Evolutionary conservation across 768 basidiomycete genomes (phyloP).

Genomic region (Termitomyces sp.): DNA sequence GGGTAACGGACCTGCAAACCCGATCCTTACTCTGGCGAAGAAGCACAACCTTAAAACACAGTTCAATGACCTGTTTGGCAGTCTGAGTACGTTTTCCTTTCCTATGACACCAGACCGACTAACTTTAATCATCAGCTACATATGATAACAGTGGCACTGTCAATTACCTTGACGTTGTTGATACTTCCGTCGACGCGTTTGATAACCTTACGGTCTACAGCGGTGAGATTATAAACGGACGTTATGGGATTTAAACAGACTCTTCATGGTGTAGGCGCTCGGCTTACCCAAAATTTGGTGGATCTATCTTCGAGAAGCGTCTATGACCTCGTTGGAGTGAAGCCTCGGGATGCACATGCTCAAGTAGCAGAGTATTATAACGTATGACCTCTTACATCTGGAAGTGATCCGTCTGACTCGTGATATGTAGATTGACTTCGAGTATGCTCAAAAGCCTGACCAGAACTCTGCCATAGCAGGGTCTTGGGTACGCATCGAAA

Average conservation of each 20-base stretch:
- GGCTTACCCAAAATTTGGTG: conserved; percentile 40
- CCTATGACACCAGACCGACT: neutral
- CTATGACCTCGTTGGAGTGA: conserved; percentile 44
- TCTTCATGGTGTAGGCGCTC: conserved; percentile 28
- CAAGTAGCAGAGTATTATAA: conserved; percentile 54
- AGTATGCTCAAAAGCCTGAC: conserved; percentile 57
- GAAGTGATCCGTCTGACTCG: neutral
- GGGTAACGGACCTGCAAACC: conserved; percentile 47
- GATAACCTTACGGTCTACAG: conserved; percentile 34
- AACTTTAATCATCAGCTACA: conserved; percentile 33
- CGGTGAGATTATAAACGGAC: conserved; percentile 25
- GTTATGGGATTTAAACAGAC: neutral
- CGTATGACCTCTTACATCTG: conserved; percentile 16
- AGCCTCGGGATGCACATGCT: conserved; percentile 38
- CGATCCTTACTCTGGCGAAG: conserved; percentile 50
- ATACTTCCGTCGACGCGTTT: conserved; percentile 34
- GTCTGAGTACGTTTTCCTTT: conserved; percentile 30
- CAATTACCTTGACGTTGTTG: conserved; percentile 42
- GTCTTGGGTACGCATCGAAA: conserved; percentile 41
- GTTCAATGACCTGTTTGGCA: conserved; percentile 37
- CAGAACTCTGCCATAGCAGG: conserved; percentile 61
- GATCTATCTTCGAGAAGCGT: conserved; percentile 51
- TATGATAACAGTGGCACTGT: conserved; percentile 46
- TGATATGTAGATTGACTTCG: conserved; percentile 32
- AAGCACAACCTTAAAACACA: conserved; percentile 46